Evolutionary conservation across 345 rosid species (phyloP), one percentile per base, ranked within the genome.

Genomic region (Rhizophora mangle): DNA sequence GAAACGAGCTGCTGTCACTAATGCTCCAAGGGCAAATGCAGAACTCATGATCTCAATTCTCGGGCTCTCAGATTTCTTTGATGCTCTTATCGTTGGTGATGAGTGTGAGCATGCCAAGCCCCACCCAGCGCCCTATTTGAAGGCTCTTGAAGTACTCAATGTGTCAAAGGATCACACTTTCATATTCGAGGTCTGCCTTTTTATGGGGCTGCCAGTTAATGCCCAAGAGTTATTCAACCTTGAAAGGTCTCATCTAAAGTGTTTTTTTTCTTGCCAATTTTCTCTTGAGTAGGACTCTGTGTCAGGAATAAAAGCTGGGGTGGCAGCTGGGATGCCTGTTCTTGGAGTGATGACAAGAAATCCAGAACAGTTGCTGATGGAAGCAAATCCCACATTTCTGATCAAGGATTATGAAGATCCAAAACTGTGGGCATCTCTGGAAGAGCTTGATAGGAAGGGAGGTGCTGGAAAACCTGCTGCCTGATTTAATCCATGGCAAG

Each of bases 1-100:
- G 83, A 95, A 87, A 81, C 84, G 92, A 3, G 99, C 99, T 27
- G 99, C 96, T 0, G 99, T 96, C 3, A 92, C 99, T 15, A 96
- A 96, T 77, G 95, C 99, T 46, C 97, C 99, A 0, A 86, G 72
- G 80, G 75, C 60, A 27, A 96, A 89, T 82, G 99, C 97, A n/a
- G 99, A 92, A 72, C 83, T 89, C 32, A 83, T 96, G 78, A 87
- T 92, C 73, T 77, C 92, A 3, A 83, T 65, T 57, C 98, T 96
- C 1, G 97, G 99, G 34, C 93, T 92, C 11, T 60, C 72, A 22
- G 90, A 89, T 79, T 95, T 95, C 78, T 90, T 95, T 58, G 84
- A 92, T 20, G 89, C 71, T 68, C 78, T 95, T 63, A 84, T 95
- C 62, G 3, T 89, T 9, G 97, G 99, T 5, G 76, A 69, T 54